A percentile compares a stretch with the other conserved stretches of the same genome.
These are phyloP conservation scores for Reticulascus tulasneorum DNA, from an alignment of 2,329 filamentous ascomycete genomes.

Conservation along the genomic window DNA sequence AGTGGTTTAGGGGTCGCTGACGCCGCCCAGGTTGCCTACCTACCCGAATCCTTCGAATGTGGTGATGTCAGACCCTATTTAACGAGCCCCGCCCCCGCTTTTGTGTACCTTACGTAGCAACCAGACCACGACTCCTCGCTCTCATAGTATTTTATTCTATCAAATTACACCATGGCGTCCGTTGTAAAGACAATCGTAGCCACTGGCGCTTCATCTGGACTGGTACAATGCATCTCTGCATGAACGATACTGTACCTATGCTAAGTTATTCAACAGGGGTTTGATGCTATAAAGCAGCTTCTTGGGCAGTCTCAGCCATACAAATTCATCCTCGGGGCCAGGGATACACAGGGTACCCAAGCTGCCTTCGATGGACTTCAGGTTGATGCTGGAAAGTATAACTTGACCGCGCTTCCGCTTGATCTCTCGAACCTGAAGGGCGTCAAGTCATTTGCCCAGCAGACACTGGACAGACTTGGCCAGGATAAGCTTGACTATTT, in stretches of 20 bases:
- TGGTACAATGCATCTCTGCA: slow-evolving; percentile 28
- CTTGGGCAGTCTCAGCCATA: slow-evolving; percentile 41
- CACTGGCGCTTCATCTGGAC: slow-evolving; percentile 45
- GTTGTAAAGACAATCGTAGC: slow-evolving; percentile 46
- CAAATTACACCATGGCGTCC: slow-evolving; percentile 29
- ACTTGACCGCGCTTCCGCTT: slow-evolving; percentile 41
- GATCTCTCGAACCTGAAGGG: slow-evolving; percentile 41
- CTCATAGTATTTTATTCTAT: no score
- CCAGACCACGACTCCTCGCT: no score
- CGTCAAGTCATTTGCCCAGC: slow-evolving; percentile 43
- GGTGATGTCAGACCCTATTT: no score
- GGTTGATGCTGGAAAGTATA: slow-evolving; percentile 33
- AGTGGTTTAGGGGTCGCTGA: no score
- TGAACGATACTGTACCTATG: no score
- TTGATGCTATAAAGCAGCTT: slow-evolving; percentile 50
- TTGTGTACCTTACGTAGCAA: no score
- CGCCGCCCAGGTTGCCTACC: no score
- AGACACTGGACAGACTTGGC: slow-evolving; percentile 37
- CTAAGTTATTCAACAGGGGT: no score
- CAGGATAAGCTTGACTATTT: slow-evolving; percentile 41
- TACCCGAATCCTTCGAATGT: no score
- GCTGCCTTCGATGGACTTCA: slow-evolving; percentile 37
- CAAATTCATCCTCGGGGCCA: slow-evolving; percentile 44
- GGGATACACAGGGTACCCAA: slow-evolving; percentile 37
- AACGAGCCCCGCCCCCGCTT: no score